Base-by-base conservation (phyloP, 805 yeast species). In the Suhomyces sp. region DNA sequence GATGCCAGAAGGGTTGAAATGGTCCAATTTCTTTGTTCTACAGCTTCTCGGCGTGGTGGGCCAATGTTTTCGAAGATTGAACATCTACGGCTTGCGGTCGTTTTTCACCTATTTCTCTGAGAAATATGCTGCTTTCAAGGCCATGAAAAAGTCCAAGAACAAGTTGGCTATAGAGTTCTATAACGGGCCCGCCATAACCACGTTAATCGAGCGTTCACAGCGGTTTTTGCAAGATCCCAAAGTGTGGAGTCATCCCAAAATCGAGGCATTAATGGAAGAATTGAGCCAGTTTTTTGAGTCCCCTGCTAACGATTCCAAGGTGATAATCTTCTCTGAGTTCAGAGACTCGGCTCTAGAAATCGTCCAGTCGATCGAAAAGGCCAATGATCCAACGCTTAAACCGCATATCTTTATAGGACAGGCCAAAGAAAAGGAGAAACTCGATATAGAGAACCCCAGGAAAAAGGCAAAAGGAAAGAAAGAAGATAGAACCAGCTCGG, bases 351-450 rank as follows among this genome's bases (percentile, higher is more conserved):
- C 98, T 0, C 71, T 89, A 41, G 97, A 92, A 57, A 87, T 94
- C 45, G 90, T 89, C 1, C 84, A 83, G 57, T 79, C 78, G 50
- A 70, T 85, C 46, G 93, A 87, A 57, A 68, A 51, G 4, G 46
- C 56, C 15, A 54, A 51, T 6, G 7, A 40, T 51, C 19, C 24
- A 38, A 24, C 2, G 33, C 42, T 38, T 12, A 79, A 80, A 48
- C 89, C 98, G 0, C 96, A 90, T 65, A 83, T 93, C 23, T 94
- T 94, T 65, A 90, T 94, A 57, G 99, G 99, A 0, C 99, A 94
- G 65, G 80, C 96, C 0, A 82, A 80, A 55, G 92, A 85, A 51
- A 85, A 83, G 61, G 90, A 85, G 47, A 83, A 78, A 33, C 85
- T 86, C 64, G 88, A 86, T 63, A 85, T 85, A 54, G 80, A 69